phyloP scores from a whole-genome alignment of 768 basidiomycete species.

The Gymnopilus dilepis region DNA sequence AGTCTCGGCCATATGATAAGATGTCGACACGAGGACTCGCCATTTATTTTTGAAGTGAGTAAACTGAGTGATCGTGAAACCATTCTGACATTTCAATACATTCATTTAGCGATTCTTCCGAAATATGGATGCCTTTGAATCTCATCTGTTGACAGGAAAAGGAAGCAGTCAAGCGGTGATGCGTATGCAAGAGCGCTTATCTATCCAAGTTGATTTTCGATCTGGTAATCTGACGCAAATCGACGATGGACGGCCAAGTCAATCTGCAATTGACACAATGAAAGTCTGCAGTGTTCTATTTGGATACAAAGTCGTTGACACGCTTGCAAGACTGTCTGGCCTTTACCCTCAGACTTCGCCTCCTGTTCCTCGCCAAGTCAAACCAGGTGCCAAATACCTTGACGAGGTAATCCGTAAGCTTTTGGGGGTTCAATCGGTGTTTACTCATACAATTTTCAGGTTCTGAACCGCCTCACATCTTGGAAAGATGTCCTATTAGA shows the following conservation, averaged over 20 bases:
- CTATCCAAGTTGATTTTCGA: neutral
- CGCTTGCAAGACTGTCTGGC: neutral
- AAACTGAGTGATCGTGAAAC: neutral
- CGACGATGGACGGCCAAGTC: neutral
- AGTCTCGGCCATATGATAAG: too few species aligned
- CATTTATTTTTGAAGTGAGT: neutral
- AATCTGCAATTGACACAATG: neutral
- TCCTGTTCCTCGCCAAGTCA: neutral
- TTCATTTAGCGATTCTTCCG: neutral
- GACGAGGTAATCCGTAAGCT: neutral
- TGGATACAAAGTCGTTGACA: neutral
- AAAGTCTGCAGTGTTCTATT: neutral
- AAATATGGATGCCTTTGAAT: neutral
- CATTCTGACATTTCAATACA: neutral
- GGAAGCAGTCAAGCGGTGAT: neutral
- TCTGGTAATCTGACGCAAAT: neutral
- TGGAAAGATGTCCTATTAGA: neutral
- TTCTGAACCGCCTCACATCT: neutral
- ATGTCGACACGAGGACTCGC: neutral
- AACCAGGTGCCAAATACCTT: neutral
- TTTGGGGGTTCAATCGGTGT: neutral
- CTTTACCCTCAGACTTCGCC: neutral
- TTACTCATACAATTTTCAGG: neutral
- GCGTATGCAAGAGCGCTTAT: neutral
- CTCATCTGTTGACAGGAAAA: neutral